Evolutionary conservation across 352 stramenopile genomes (phyloP), one percentile per base, ranked within the genome.

Genomic region (Blastocystis sp.): DNA sequence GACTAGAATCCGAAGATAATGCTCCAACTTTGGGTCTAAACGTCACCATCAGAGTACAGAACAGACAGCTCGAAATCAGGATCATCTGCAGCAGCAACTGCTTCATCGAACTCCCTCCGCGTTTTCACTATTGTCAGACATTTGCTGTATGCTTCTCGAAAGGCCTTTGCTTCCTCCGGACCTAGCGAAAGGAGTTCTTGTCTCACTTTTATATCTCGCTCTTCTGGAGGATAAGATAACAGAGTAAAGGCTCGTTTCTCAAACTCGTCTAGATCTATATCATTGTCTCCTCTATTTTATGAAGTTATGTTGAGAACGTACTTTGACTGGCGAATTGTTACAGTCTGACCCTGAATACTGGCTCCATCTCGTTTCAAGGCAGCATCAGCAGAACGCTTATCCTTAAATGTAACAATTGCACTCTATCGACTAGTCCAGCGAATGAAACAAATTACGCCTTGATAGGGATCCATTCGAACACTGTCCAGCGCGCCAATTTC

Each of bases 391-490:
- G 43, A 68, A 5, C 47, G 34, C 26, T 34, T 16, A 24, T 85
- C 47, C 47, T 85, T 85, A 45, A 68, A 85, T 68, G 73, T 85
- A 9, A 85, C 73, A 68, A 85, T 85, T 16, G 73, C 73, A 20
- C 30, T n/a, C 73, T 85, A 63, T 41, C 43, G 1, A 8, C 26
- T 47, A 66, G 39, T 20, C 30, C 16, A 11, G 11, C 34, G 37
- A 39, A 26, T n/a, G n/a, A 62, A 53, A 45, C 0, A 13, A 11
- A 24, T 34, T 65, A 85, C 73, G 13, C 6, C 34, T 20, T 45
- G 24, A 20, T 85, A 30, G 2, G 45, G n/a, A 68, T 65, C 63
- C 47, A 85, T 18, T 54, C 73, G 73, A 47, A 85, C 55, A 26
- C 41, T 62, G 18, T 85, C 73, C 50, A 85, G 26, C 37, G 65